Base-by-base conservation (phyloP, 305 asterid species). In the Ruellia speciosa region DNA sequence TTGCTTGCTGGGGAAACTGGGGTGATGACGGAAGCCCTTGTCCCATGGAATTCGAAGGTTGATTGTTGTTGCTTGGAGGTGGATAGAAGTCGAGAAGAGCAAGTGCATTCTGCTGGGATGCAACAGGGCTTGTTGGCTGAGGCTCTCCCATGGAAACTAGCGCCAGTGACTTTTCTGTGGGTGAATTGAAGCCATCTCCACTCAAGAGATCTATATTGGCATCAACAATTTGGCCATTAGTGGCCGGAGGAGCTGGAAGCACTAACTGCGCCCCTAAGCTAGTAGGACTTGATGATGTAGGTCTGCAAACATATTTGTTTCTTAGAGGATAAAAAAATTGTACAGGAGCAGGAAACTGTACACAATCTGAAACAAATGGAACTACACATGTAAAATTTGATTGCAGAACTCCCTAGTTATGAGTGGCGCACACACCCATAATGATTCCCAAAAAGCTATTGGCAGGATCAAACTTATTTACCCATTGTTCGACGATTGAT, bases 1-100 rank as follows among this genome's bases (percentile, higher is more conserved):
- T 76, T 53, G 69, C 69, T 66, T 75, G 87, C 67, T 71, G 88
- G 70, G 75, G 85, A 54, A 78, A 63, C 37, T 79, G 84, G 60
- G 80, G 73, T 14, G 86, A 64, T 16, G 81, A 59, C 39, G 81
- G 79, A 73, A 71, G 66, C 6, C 71, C 59, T 75, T 81, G 88
- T 64, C 79, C 84, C 59, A 46, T 61, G 14, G 82, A 17, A 69
- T 70, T 60, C 8, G 70, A 40, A 60, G 77, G 47, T 41, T 63
- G 84, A 59, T 65, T 52, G 57, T 58, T 71, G 69, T 60, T 66
- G 55, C 54, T 71, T 56, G 56, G 31, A 24, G 31, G 58, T 33
- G 83, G 50, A 71, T 79, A 83, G 87, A 81, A 71, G 75, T 86
- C 95, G 64, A 79, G 83, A 49, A 81, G 87, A 54, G 79, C 87